Evolutionary conservation across 768 basidiomycete genomes (phyloP).

Genomic region (Royoungia palumana): DNA sequence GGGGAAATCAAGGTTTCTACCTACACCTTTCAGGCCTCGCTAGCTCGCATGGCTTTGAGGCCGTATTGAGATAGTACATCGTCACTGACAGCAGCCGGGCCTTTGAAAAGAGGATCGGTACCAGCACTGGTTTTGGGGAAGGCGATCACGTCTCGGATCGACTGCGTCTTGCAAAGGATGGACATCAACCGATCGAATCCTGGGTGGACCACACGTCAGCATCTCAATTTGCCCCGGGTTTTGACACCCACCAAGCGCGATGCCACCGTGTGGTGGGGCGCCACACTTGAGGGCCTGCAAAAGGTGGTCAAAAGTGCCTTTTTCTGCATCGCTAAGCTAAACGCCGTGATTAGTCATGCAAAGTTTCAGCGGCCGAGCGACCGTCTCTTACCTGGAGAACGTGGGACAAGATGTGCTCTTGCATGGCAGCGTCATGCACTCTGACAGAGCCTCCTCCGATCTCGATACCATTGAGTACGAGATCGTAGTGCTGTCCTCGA

Average conservation of each 20-base stretch:
- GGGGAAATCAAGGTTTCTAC: neutral
- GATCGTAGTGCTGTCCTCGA: slow-evolving; percentile 94
- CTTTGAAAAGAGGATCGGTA: slow-evolving; percentile 84
- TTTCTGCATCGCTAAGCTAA: slow-evolving; percentile 73
- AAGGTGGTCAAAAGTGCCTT: slow-evolving; percentile 75
- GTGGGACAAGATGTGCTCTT: slow-evolving; percentile 74
- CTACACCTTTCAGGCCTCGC: neutral
- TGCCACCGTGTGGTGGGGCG: slow-evolving; percentile 94
- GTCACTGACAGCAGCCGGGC: slow-evolving; percentile 61
- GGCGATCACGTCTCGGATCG: slow-evolving; percentile 94
- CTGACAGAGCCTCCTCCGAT: slow-evolving; percentile 93
- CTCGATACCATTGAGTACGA: slow-evolving; percentile 90
- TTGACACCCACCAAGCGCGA: slow-evolving; percentile 70
- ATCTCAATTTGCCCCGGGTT: slow-evolving; percentile 4
- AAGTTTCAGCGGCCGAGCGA: slow-evolving; percentile 5
- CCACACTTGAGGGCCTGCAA: slow-evolving; percentile 85
- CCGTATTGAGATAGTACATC: slow-evolving; percentile 63
- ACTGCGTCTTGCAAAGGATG: slow-evolving; percentile 80
- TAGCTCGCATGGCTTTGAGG: slow-evolving; percentile 35
- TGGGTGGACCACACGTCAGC: slow-evolving; percentile 30
- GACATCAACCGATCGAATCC: slow-evolving; percentile 93
- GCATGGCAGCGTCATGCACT: slow-evolving; percentile 84
- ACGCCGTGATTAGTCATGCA: slow-evolving; percentile 10
- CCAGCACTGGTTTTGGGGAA: slow-evolving; percentile 91
- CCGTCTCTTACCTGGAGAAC: slow-evolving; percentile 66